Percentiles rank a stretch among this genome's conserved stretches.
These are phyloP conservation scores for Strigomonas galati DNA, from an alignment of 208 protist genomes.

Conservation along the genomic window DNA sequence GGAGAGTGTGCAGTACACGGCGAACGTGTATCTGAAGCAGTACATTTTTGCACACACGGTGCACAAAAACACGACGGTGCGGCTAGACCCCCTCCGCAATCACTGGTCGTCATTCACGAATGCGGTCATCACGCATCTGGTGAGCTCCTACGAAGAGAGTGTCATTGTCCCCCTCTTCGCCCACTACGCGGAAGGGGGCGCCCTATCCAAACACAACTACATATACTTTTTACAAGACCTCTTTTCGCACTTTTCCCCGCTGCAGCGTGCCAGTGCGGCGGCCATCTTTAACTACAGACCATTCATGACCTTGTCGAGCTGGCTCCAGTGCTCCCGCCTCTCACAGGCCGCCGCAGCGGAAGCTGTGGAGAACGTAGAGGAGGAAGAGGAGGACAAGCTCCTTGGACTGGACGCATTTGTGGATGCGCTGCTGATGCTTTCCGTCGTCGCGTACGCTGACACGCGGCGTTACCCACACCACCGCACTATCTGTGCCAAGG, in stretches of 20 bases:
- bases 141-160: slow-evolving; percentile 35
- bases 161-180: slow-evolving; percentile 69
- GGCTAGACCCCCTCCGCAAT: slow-evolving; percentile 48
- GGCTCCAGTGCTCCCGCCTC: slow-evolving; percentile 19
- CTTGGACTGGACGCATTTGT: slow-evolving; percentile 73
- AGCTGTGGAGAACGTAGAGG: slow-evolving; percentile 7
- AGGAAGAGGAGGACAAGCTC: neutral
- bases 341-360: slow-evolving; percentile 3
- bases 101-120: slow-evolving; percentile 65
- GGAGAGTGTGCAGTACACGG: slow-evolving; percentile 66
- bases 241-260: slow-evolving; percentile 39
- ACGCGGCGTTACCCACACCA: slow-evolving; percentile 46
- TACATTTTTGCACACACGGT: slow-evolving; percentile 59
- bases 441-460: slow-evolving; percentile 76
- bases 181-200: slow-evolving; percentile 40
- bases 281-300: slow-evolving; percentile 61
- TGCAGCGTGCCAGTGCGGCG: slow-evolving; percentile 46
- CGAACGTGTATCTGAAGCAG: slow-evolving; percentile 47
- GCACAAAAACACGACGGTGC: slow-evolving; percentile 40
- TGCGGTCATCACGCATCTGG: slow-evolving; percentile 58
- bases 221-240: slow-evolving; percentile 47
- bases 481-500: slow-evolving; percentile 70
- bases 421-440: slow-evolving; percentile 74
- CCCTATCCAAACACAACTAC: slow-evolving; percentile 45
- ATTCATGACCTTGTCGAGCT: slow-evolving; percentile 46